A percentile compares a stretch with the other conserved stretches of the same genome.
phyloP scores from a whole-genome alignment of 2,329 filamentous ascomycete genomes.

The Metarhizium guizhouense region DNA sequence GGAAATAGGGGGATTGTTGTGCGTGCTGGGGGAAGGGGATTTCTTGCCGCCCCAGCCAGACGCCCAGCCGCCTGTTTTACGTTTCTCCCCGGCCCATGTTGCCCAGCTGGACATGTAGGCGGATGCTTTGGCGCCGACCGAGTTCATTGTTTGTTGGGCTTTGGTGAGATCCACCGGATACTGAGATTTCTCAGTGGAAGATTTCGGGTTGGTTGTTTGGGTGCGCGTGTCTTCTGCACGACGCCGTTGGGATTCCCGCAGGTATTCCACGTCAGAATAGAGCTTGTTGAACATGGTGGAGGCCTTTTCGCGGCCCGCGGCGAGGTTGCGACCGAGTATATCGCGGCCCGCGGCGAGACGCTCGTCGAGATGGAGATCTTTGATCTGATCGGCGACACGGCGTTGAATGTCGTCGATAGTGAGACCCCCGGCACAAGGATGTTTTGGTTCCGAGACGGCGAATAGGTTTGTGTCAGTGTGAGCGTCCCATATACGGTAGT shows the following conservation, averaged over 20 bases:
- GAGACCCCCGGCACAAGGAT: conserved; percentile 86
- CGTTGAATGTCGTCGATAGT: conserved; percentile 93
- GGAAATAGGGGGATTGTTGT: conserved; percentile 18
- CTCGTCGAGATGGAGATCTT: conserved; percentile 89
- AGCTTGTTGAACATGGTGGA: conserved; percentile 79
- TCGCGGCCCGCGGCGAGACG: conserved; percentile 76
- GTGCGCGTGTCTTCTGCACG: conserved; percentile 29
- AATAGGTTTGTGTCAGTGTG: conserved; percentile 82
- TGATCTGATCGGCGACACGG: conserved; percentile 81
- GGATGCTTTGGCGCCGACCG: conserved; percentile 47
- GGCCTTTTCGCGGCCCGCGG: conserved; percentile 79
- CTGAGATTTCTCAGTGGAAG: conserved; percentile 6
- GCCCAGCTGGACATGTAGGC: conserved; percentile 63
- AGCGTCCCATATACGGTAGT: conserved; percentile 80
- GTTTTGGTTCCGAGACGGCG: conserved; percentile 85
- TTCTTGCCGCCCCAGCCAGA: conserved; percentile 29
- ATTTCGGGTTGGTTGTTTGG: conserved; percentile 3
- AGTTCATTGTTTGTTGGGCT: conserved; percentile 35
- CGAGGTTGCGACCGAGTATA: conserved; percentile 79
- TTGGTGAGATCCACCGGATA: conserved; percentile 25
- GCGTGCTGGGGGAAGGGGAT: conserved; percentile 15
- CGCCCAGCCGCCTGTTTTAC: conserved; percentile 44
- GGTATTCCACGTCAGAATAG: conserved; percentile 77
- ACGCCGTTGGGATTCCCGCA: conserved; percentile 36
- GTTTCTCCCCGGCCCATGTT: conserved; percentile 66